Evolutionary conservation across 1,284 basidiomycete species (phyloP), one percentile per base, ranked within the genome.

Genomic region (Trichosporon coremiiforme): DNA sequence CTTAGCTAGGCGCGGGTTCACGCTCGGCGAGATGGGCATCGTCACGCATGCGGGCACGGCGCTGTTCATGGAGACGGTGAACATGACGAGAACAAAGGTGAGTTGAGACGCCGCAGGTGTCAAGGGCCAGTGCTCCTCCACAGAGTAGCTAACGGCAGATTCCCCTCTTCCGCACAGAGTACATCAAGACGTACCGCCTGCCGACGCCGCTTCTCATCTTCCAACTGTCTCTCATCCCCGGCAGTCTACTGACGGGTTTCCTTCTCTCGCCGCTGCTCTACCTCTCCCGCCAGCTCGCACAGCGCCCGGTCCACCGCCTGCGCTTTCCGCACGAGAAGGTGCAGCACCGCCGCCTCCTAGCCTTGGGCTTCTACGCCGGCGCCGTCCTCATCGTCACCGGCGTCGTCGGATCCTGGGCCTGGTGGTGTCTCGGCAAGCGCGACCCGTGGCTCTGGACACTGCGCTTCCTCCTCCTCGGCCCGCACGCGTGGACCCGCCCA

Each of bases 211-310:
- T 99, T 10, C 87, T 99, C 64, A 89, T 91, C 64, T 96, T 95
- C 82, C 97, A 99, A 80, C 87, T 96, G 50, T 94, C 97, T 0
- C 87, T 99, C 45, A 91, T 99, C 64, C 93, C 92, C 9, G 97
- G 97, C 31, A 92, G 94, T 0, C 89, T 99, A 70, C 86, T 98
- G 29, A 90, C 91, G 15, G 97, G 97, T 4, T 94, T 98, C 83
- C 85, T 98, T 10, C 88, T 99, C n/a, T 94, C 94, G 0, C 97
- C 97, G 0, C 86, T 99, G 10, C 90, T 99, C 17, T 91, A 95
- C 68, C 88, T 98, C 17, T 97, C 95, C 15, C 89, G 97, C 0
- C 90, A 95, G 79, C 91, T 97, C 71, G 95, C 96, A 0, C 94
- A 94, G 77, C 89, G 90, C 45, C 97, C 97, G 0, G 89, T 91